These are phyloP conservation scores for Boeremia exigua DNA, from an alignment of 2,329 filamentous ascomycete genomes.

Conservation along the genomic window DNA sequence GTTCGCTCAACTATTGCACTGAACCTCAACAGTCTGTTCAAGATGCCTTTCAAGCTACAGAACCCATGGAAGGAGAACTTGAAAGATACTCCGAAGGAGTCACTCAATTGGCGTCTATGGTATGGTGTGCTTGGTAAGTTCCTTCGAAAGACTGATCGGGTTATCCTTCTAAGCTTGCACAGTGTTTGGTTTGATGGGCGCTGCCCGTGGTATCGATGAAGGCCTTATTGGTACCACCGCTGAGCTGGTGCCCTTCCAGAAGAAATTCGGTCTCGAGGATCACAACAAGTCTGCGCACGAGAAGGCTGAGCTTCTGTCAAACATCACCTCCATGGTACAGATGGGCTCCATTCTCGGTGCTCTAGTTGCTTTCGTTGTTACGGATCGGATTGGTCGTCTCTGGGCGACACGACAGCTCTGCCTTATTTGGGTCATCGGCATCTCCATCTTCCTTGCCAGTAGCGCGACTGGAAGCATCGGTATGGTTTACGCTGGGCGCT, in stretches of 20 bases:
- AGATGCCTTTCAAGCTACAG: slow-evolving; percentile 34
- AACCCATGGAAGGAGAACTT: slow-evolving; percentile 54
- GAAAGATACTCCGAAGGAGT: slow-evolving; percentile 70
- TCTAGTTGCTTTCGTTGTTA: slow-evolving; percentile 63
- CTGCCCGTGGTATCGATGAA: slow-evolving; percentile 79
- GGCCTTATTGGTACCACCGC: slow-evolving; percentile 75
- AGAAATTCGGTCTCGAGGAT: slow-evolving; percentile 48
- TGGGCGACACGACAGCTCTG: slow-evolving; percentile 53
- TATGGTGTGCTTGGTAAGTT: slow-evolving; percentile 67
- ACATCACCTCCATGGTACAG: slow-evolving; percentile 83
- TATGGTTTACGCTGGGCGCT: slow-evolving; percentile 69
- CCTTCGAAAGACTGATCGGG: neutral
- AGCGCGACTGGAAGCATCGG: slow-evolving; percentile 46
- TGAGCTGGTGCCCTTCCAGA: slow-evolving; percentile 42
- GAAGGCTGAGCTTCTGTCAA: slow-evolving; percentile 54
- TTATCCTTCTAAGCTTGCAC: slow-evolving; percentile 10
- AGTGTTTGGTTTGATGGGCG: slow-evolving; percentile 74
- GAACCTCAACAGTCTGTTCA: slow-evolving; percentile 18
- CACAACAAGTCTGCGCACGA: slow-evolving; percentile 35
- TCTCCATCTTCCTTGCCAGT: slow-evolving; percentile 49
- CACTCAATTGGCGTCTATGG: slow-evolving; percentile 80
- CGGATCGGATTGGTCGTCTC: slow-evolving; percentile 52
- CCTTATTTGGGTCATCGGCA: slow-evolving; percentile 50
- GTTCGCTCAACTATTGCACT: slow-evolving; percentile 2
- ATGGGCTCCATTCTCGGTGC: slow-evolving; percentile 77